Base-by-base conservation (phyloP, 371 early-diverging fungal species). In the Nematocida sp. region DNA sequence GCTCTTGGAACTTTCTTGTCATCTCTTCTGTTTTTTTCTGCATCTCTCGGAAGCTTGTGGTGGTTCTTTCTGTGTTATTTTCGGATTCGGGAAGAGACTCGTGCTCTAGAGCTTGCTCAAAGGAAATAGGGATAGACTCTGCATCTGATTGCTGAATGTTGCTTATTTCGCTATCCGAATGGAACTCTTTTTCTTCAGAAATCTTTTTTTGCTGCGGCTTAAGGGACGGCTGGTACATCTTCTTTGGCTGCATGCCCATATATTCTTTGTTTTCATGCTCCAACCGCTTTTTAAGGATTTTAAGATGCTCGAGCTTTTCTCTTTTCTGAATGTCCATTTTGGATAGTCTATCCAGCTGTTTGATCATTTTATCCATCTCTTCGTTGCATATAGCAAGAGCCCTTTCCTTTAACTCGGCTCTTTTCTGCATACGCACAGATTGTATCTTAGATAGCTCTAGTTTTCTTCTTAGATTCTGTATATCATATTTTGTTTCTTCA, bases 11-110 rank as follows among this genome's bases (percentile, higher is more conserved):
- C 47, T 78, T 80, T 38, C 71, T 63, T 50, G 81, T 66, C 35
- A 83, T 57, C 33, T 68, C 66, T 51, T 83, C 80, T 26, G 84
- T 81, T 40, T 66, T 79, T 28, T 50, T 65, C n/a, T 79, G 68
- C 84, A 84, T 84, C 18, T 80, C 80, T 49, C 76, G 77, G 11
- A 82, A 76, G 3, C 82, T 80, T 2, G 82, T 79, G 23, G 84
- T 65, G 1, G 84, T 84, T 36, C 33, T 50, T n/a, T n/a, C n/a
- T n/a, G n/a, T n/a, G n/a, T n/a, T n/a, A 36, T 55, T 45, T 32
- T 32, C 23, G 18, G 55, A 51, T 11, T 16, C 25, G 11, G 68
- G 61, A n/a, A 66, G 56, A 5, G 80, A 39, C 47, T 80, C 80
- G 3, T 77, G 40, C 11, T 78, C 78, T 48, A 66, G 64, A 1